Percentiles rank a stretch among this genome's conserved stretches.
phyloP scores from a whole-genome alignment of 2,329 filamentous ascomycete genomes.

The Fusarium sp. region DNA sequence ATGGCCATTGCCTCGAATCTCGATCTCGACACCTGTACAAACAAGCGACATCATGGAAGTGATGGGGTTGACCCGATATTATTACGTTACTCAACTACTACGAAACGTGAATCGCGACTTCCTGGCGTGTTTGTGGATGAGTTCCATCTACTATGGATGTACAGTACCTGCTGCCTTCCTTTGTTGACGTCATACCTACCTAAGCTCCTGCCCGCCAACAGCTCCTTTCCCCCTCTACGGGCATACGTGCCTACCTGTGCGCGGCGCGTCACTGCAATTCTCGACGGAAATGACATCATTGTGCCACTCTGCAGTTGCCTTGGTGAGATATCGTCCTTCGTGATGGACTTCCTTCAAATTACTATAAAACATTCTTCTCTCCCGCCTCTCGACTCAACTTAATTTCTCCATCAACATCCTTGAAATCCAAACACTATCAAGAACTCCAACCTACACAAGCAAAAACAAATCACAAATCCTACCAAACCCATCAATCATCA shows the following conservation, averaged over 20 bases:
- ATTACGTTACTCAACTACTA: conserved; percentile 32
- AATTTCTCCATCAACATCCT: conserved; percentile 4
- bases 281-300: conserved; percentile 37
- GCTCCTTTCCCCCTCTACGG: neutral
- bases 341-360: conserved; percentile 13
- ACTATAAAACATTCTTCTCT: conserved; percentile 35
- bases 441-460: neutral
- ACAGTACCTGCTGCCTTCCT: neutral
- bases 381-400: conserved; percentile 29
- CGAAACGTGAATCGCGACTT: conserved; percentile 1
- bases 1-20: conserved; percentile 6
- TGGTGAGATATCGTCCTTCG: conserved; percentile 25
- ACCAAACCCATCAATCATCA: conserved; percentile 9
- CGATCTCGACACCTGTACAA: conserved; percentile 3
- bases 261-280: conserved; percentile 22
- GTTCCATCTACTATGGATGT: neutral
- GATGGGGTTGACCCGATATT: neutral
- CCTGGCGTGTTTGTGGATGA: conserved; percentile 11
- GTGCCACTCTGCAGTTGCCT: neutral
- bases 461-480: neutral
- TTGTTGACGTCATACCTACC: conserved; percentile 30
- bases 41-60: neutral
- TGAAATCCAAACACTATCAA: conserved; percentile 13
- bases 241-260: neutral
- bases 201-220: neutral